These are phyloP conservation scores for Apiotrichum sp. DNA, from an alignment of 1,284 basidiomycete genomes.

Conservation along the genomic window DNA sequence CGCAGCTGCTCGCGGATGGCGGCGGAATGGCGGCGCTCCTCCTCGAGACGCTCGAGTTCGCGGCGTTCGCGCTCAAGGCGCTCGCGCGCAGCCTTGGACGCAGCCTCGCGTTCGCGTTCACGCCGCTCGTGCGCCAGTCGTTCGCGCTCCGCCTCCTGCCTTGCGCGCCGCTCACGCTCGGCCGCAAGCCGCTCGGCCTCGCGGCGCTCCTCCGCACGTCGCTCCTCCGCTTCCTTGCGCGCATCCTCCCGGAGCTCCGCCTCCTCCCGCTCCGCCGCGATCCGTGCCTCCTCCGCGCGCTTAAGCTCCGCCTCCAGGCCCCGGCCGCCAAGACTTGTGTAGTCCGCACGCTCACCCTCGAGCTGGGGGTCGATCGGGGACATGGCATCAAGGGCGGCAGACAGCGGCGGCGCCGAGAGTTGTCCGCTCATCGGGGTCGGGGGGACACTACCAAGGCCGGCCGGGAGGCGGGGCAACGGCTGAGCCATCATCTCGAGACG, in stretches of 20 bases:
- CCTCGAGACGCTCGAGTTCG: background rate
- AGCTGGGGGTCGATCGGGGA: background rate
- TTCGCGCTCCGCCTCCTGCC: conserved; percentile 1
- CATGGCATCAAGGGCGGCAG: background rate
- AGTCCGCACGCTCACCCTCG: no score
- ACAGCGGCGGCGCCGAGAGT: background rate
- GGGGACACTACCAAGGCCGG: no score
- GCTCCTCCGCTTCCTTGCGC: background rate
- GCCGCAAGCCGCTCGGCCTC: conserved; percentile 3
- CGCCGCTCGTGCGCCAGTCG: conserved; percentile 12
- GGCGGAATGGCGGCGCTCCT: background rate
- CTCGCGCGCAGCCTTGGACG: conserved; percentile 3
- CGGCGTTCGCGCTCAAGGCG: conserved; percentile 1
- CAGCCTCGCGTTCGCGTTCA: background rate
- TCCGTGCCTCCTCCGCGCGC: background rate
- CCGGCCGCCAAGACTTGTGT: background rate
- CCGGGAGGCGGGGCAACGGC: no score
- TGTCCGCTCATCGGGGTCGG: no score
- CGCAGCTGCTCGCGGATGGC: conserved; percentile 5
- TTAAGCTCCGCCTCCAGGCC: conserved; percentile 1
- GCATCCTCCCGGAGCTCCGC: background rate
- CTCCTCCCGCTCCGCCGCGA: conserved; percentile 3
- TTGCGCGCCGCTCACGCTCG: background rate
- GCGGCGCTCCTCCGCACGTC: background rate
- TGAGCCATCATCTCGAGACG: no score